Base-by-base conservation (phyloP, 2,329 filamentous ascomycete species). In the Ophiostoma quercus region DNA sequence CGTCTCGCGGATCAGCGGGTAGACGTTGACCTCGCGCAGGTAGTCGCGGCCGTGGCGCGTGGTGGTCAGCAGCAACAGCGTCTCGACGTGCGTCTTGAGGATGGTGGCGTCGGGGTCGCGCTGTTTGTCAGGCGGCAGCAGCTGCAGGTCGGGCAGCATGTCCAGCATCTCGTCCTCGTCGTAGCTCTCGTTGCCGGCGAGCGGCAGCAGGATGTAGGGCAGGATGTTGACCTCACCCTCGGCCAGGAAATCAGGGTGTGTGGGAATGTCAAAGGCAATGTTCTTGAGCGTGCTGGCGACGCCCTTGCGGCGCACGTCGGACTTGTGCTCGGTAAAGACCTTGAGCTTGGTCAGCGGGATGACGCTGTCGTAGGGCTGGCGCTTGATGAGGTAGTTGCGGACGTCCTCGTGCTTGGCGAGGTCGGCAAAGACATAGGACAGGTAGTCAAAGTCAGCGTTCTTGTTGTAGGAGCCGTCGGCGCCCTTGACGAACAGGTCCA, bases 211-310 rank as follows among this genome's bases (percentile, higher is more conserved):
- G 19, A 98, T 83, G 78, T 98, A 98, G 0, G 94, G 94, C 4
- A 98, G 81, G 19, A 98, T 85, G 75, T 96, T 90, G 67, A 94
- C 88, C 54, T 88, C 88, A 22, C 89, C 86, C 68, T 91, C 88
- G 0, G 86, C 84, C 65, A 97, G 80, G 68, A 97, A 88, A 1
- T 84, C 81, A 0, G 86, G 82, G 75, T 98, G 94, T 0, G 90
- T 85, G 2, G 86, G 80, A 6, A 94, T 80, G 75, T 96, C 91
- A 77, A 99, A 98, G 7, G 92, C 88, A 39, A 92, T 88, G 77
- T 99, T 99, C 79, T 98, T 98, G 78, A 99, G 92, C 11, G 92
- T 95, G 72, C 90, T 93, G 8, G 94, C 94, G n/a, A 97, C 94
- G n/a, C 95, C 95, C 75, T 92, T 92, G 69, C 95, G 85, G 71